Evolutionary conservation across 1,284 basidiomycete species (phyloP), one percentile per base, ranked within the genome.

Genomic region (Volvariella surrecta): DNA sequence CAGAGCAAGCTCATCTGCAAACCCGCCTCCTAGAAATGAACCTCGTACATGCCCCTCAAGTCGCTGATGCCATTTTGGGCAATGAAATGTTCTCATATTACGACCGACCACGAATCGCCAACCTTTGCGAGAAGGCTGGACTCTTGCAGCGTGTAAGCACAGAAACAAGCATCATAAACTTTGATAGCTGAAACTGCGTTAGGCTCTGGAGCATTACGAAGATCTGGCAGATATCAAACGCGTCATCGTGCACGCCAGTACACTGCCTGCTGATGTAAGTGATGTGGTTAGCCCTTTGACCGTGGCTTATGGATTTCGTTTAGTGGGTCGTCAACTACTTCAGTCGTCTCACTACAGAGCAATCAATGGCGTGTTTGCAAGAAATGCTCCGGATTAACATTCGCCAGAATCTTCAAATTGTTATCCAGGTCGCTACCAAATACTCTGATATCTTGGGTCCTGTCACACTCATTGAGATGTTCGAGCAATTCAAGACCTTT

Each of bases 21-120:
- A 99, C 96, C 1, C 86, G 94, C 52, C 75, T 99, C 17, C 73
- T 99, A 42, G 96, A 99, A 68, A 97, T 99, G 87, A 99, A 99
- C 70, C 74, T 99, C 43, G 69, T 98, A 48, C 89, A 97, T 61
- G 96, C 96, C 6, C 96, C 96, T 51, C 96, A 99, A 66, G 96
- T 99, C 44, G 96, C 96, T 1, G 96, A 99, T 60, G 96, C 96
- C 8, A 99, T 99, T 53, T 84, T 99, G 31, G 93, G 94, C 39
- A 99, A 99, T 64, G 90, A 98, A 57, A 98, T 99, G 91, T 98
- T 99, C 66, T 80, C 88, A 1, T 85, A 99, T 63, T 99, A 98
- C 60, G 96, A 99, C 63, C 82, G 89, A 31, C 92, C 96, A 2
- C 79, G 96, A 50, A 91, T 99, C 58, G 96, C 96, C 52, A 98